Percentiles rank a stretch among this genome's conserved stretches.
Conservation (phyloP, 169 alveolate species). For the Theileria equi region DNA sequence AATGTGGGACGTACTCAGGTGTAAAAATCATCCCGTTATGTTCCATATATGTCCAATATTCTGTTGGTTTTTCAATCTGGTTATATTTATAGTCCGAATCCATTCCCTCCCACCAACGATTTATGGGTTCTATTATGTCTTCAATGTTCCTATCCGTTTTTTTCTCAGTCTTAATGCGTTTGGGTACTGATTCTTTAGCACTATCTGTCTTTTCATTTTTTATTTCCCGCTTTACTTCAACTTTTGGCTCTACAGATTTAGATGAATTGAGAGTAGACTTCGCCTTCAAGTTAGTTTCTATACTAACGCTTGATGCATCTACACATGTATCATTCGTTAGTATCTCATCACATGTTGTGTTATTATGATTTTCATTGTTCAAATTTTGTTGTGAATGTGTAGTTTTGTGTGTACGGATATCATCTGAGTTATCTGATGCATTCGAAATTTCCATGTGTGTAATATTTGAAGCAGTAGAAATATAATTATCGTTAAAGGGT, state of each 20-base stretch:
- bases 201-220: constrained; percentile 44
- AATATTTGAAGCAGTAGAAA: no score
- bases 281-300: not conserved
- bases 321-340: not conserved
- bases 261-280: not conserved
- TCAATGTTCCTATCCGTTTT: constrained; percentile 53
- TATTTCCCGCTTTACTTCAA: constrained; percentile 17
- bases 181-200: constrained; percentile 28
- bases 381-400: no score
- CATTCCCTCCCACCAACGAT: constrained; percentile 85
- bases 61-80: constrained; percentile 51
- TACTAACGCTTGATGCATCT: not conserved
- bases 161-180: constrained; percentile 47
- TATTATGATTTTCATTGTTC: not conserved
- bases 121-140: constrained; percentile 78
- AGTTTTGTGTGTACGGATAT: no score
- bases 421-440: no score
- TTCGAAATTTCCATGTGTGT: no score
- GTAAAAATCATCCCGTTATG: constrained; percentile 88
- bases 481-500: no score
- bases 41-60: constrained; percentile 85
- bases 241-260: not conserved
- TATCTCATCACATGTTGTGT: not conserved
- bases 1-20: constrained; percentile 85
- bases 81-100: constrained; percentile 58